phyloP scores from a whole-genome alignment of 176 grass and related monocot genomes.

The Ensete glaucum region DNA sequence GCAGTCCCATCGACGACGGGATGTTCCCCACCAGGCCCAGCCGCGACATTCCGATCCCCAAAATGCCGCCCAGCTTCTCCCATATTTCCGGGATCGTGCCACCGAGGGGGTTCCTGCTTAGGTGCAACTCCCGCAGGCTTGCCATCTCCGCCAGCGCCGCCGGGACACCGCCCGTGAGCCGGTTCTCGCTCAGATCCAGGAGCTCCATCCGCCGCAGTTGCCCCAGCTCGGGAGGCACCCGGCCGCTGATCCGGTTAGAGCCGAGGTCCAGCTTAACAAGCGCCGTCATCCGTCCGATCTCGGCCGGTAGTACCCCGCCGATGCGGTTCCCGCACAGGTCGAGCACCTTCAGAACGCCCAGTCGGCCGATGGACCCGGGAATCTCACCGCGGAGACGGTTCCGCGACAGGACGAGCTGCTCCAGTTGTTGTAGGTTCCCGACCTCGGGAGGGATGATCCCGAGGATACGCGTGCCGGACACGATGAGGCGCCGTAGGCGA shows the following conservation, averaged over 20 bases:
- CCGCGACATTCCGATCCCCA: slow-evolving; percentile 33
- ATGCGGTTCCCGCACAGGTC: slow-evolving; percentile 35
- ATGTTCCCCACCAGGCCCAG: slow-evolving; percentile 28
- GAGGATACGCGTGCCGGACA: slow-evolving; percentile 20
- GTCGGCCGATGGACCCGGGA: slow-evolving; percentile 14
- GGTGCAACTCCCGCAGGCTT: slow-evolving; percentile 28
- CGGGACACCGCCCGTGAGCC: slow-evolving; percentile 31
- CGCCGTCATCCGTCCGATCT: slow-evolving; percentile 16
- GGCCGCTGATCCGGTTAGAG: slow-evolving; percentile 26
- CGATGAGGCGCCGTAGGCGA: slow-evolving; percentile 25
- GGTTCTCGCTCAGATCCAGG: slow-evolving; percentile 36
- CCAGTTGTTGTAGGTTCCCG: slow-evolving; percentile 9
- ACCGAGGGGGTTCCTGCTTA: slow-evolving; percentile 37
- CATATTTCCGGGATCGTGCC: slow-evolving; percentile 37
- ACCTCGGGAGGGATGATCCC: slow-evolving; percentile 24
- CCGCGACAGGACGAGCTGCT: slow-evolving; percentile 33
- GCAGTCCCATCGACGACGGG: slow-evolving; percentile 26
- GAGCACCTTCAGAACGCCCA: slow-evolving; percentile 25
- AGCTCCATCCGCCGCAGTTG: slow-evolving; percentile 24
- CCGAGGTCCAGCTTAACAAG: slow-evolving; percentile 43
- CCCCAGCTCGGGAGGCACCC: slow-evolving; percentile 19
- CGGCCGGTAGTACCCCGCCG: slow-evolving; percentile 17
- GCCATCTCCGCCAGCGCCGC: slow-evolving; percentile 24
- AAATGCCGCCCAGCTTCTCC: slow-evolving; percentile 19
- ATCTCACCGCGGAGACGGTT: slow-evolving; percentile 27